Base-by-base conservation (phyloP, 768 basidiomycete genomes). In the Boletellus ananiceps region DNA sequence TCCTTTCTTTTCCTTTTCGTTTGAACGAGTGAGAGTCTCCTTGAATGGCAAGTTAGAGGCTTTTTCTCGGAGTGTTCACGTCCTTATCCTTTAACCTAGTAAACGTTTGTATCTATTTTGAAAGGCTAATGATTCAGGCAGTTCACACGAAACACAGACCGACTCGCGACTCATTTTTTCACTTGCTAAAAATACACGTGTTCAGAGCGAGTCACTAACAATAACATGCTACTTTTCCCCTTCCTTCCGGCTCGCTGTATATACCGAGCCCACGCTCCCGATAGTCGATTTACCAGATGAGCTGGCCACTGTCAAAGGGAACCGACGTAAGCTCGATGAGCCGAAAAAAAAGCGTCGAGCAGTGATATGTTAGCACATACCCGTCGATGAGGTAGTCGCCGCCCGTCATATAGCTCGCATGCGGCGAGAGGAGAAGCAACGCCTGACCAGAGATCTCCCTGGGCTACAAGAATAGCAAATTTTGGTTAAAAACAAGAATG, bases 361-460 rank as follows among this genome's bases (percentile, higher is more conserved):
- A 4, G 31, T 6, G 2, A 8, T 6, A 2, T 21, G 5, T 1
- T 3, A 31, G 34, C 16, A 65, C 78, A 11, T 47, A 81, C 79
- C 80, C 80, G 46, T 82, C 80, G 8, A 82, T 63, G 46, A 79
- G 72, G 49, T 79, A 76, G 51, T 82, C 81, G 0, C 72, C 72
- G 8, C 80, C 80, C 4, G 80, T 81, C 79, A 79, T 79, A 56
- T 82, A 83, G 39, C 71, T 72, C 0, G 75, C 75, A 35, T 76
- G 63, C 0, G 74, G 66, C 5, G 78, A 79, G 13, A 84, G 73
- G 2, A 84, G 68, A 2, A 82, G 65, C 33, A 84, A 51, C 0
- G 76, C 73, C 56, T 80, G 82, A 3, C 74, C 77, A 0, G 75
- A 67, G 57, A 84, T 80, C 55, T 84, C 83, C 7, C 75, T 58